Percentiles rank a stretch among this genome's conserved stretches.
These are phyloP conservation scores for Camellia sinensis DNA, from an alignment of 148 eudicot species.

Conservation along the genomic window DNA sequence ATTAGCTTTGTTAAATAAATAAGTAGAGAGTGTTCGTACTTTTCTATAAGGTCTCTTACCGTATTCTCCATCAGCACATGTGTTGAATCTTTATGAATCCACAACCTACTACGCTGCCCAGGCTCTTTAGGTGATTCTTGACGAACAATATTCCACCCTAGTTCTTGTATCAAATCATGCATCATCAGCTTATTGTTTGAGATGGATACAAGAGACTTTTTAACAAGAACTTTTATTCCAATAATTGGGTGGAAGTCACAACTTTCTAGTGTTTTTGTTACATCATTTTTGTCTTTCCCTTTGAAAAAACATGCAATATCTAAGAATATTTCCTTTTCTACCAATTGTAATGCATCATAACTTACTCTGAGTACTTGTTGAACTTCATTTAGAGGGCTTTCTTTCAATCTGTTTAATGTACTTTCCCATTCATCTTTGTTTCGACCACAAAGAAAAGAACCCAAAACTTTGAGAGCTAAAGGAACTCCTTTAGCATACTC, in stretches of 20 bases:
- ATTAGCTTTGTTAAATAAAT: no score
- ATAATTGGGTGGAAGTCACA: slow-evolving; percentile 2
- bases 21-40: no score
- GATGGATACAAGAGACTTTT: slow-evolving; percentile 12
- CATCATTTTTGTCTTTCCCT: background rate
- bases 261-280: background rate
- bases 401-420: background rate
- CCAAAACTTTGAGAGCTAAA: slow-evolving; percentile 15
- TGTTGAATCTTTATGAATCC: slow-evolving; percentile 2
- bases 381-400: background rate
- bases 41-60: background rate
- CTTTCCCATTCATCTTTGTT: slow-evolving; percentile 8
- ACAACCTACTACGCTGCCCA: slow-evolving; percentile 12
- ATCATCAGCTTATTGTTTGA: background rate
- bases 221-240: slow-evolving; percentile 7
- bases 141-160: slow-evolving; percentile 13
- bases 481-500: slow-evolving; percentile 6
- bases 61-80: background rate
- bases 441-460: slow-evolving; percentile 8
- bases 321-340: slow-evolving; percentile 10
- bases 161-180: slow-evolving; percentile 18
- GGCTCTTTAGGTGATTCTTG: slow-evolving; percentile 5
- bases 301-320: slow-evolving; percentile 19
- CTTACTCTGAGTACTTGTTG: slow-evolving; percentile 9
- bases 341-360: slow-evolving; percentile 9